Base-by-base conservation (phyloP, 768 basidiomycete species). In the Lactarius psammicola region DNA sequence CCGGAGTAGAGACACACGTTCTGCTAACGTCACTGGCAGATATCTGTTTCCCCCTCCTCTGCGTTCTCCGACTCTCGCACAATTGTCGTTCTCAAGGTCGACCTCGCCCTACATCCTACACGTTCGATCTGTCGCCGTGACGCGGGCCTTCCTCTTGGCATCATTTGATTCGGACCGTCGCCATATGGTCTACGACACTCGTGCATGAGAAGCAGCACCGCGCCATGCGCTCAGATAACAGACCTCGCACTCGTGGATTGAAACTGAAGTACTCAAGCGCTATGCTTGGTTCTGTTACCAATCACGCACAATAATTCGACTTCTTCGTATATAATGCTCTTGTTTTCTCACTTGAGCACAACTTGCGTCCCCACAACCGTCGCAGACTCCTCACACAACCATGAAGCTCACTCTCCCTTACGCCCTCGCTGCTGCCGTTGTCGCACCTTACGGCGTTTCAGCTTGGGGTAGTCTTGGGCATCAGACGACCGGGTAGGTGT, bases 381-480 rank as follows among this genome's bases (percentile, higher is more conserved):
- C n/a, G 54, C 20, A 17, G 20, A 56, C 30, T 44, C n/a, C 18
- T 40, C 23, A 34, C n/a, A 34, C n/a, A n/a, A 55, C 36, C 17
- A 63, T 67, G 66, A 67, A 49, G 33, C n/a, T 31, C 23, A 17
- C 62, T 40, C 33, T 63, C 28, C 26, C 54, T 42, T 60, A 60
- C 31, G 57, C 51, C 15, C 44, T 65, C 0, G 46, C 53, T 7
- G 20, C 63, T 23, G 59, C 64, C 13, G 40, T 61, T 26, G 51
- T 53, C 26, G 33, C 63, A 5, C 63, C 68, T 15, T 9, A 15
- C 13, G 31, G 49, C 17, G 67, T 44, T 3, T 31, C 60, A 23
- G 74, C 74, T 4, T 75, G 72, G 74, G 73, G 72, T 4, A 58
- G n/a, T 30, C 68, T 74, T 5, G 72, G 73, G 0, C 74, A 75